A percentile compares a stretch with the other conserved stretches of the same genome.
Conservation (phyloP, 1,284 basidiomycete genomes). For the Marasmius sp. region DNA sequence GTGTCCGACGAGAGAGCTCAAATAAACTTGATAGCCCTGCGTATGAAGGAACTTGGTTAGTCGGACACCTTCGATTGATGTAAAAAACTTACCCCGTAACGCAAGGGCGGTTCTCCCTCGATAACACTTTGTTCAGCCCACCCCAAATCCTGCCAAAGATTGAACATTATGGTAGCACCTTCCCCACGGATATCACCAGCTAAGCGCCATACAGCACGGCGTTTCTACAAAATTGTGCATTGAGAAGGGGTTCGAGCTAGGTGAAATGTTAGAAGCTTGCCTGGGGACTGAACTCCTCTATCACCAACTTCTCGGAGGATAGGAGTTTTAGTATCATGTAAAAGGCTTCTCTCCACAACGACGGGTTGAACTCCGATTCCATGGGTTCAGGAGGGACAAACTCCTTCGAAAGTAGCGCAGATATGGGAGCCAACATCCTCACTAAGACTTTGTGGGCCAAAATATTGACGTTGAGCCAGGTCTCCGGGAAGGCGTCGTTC, state of each 20-base stretch:
- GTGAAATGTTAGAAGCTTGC: slow-evolving; percentile 36
- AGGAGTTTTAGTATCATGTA: slow-evolving; percentile 83
- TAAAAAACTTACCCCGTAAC: slow-evolving; percentile 56
- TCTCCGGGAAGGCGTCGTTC: slow-evolving; percentile 87
- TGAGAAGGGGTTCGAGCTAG: slow-evolving; percentile 1
- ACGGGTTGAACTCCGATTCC: slow-evolving; percentile 70
- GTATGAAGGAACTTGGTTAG: slow-evolving; percentile 10
- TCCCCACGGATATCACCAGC: slow-evolving; percentile 94
- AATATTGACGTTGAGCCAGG: slow-evolving; percentile 93
- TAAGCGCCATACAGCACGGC: slow-evolving; percentile 93
- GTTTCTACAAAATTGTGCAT: slow-evolving; percentile 59
- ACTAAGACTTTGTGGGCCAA: slow-evolving; percentile 87
- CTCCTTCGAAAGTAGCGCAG: slow-evolving; percentile 73
- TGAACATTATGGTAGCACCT: slow-evolving; percentile 82
- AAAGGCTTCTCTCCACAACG: slow-evolving; percentile 83
- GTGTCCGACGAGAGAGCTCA: slow-evolving; percentile 86
- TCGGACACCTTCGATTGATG: not conserved
- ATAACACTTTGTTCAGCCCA: slow-evolving; percentile 63
- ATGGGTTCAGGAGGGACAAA: slow-evolving; percentile 77
- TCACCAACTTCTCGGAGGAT: slow-evolving; percentile 87
- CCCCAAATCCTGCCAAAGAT: slow-evolving; percentile 87
- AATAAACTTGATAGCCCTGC: slow-evolving; percentile 80
- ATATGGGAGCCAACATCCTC: slow-evolving; percentile 85
- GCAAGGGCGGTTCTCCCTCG: slow-evolving; percentile 47
- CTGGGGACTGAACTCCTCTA: slow-evolving; percentile 93